These are phyloP conservation scores for Globisporangium echinulatum DNA, from an alignment of 352 stramenopile species.

Conservation along the genomic window DNA sequence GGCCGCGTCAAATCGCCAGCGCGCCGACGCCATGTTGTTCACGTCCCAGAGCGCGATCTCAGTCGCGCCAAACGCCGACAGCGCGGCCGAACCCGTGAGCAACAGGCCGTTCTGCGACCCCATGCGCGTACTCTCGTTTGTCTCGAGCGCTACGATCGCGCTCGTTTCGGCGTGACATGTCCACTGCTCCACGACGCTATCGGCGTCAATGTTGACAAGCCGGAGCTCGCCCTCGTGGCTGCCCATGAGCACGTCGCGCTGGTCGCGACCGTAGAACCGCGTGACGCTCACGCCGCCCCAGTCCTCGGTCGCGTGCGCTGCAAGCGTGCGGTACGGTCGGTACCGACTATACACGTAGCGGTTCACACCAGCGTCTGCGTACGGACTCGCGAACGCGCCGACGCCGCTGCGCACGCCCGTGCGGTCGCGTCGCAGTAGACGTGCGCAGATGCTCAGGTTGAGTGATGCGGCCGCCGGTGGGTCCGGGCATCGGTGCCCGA, in stretches of 20 bases:
- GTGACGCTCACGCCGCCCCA: slow-evolving; percentile 57
- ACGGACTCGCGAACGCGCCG: slow-evolving; percentile 40
- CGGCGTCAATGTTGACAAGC: slow-evolving; percentile 50
- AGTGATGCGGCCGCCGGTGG: slow-evolving; percentile 30
- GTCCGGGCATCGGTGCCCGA: slow-evolving; percentile 72
- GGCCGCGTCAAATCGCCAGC: slow-evolving; percentile 58
- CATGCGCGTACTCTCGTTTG: slow-evolving; percentile 57
- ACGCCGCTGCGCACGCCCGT: slow-evolving; percentile 37
- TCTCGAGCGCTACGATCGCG: slow-evolving; percentile 60
- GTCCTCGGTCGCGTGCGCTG: slow-evolving; percentile 38
- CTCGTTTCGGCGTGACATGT: slow-evolving; percentile 65
- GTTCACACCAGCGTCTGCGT: slow-evolving; percentile 62
- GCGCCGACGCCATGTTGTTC: slow-evolving; percentile 46
- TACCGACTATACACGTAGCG: slow-evolving; percentile 79
- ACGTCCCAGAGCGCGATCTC: slow-evolving; percentile 76
- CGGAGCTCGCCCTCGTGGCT: slow-evolving; percentile 68
- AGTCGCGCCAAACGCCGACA: slow-evolving; percentile 40
- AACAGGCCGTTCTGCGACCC: slow-evolving; percentile 42
- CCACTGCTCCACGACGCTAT: slow-evolving; percentile 70
- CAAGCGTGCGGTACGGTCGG: slow-evolving; percentile 54
- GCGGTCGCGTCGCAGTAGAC: slow-evolving; percentile 45
- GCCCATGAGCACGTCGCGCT: slow-evolving; percentile 64
- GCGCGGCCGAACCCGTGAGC: slow-evolving; percentile 40
- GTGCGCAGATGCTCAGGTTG: slow-evolving; percentile 59
- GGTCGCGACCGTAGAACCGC: slow-evolving; percentile 57